Evolutionary conservation across 306 rosid species (phyloP).

Genomic region (Acacia acuminata): DNA sequence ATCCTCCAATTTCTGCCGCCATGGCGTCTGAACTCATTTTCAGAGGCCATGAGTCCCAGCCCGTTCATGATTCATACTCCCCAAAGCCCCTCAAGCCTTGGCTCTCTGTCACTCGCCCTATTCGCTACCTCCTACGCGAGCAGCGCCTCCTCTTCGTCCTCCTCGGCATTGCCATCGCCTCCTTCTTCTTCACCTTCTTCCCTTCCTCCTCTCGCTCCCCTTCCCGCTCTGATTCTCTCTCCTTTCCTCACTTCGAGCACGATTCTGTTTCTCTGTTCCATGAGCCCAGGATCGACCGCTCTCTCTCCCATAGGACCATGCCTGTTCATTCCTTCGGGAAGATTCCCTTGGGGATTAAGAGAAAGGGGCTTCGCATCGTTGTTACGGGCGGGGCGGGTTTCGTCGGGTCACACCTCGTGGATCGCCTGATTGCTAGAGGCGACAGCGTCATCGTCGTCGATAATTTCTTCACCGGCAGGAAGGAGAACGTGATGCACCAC

Average conservation of each 20-base stretch:
- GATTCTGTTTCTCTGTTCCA: slow-evolving; percentile 29
- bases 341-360: slow-evolving; percentile 59
- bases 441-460: slow-evolving; percentile 80
- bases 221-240: slow-evolving; percentile 25
- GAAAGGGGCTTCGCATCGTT: slow-evolving; percentile 71
- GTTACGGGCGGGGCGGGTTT: slow-evolving; percentile 79
- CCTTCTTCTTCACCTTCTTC: slow-evolving; percentile 44
- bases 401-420: slow-evolving; percentile 74
- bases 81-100: slow-evolving; percentile 65
- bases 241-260: slow-evolving; percentile 15
- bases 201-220: slow-evolving; percentile 34
- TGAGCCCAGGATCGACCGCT: slow-evolving; percentile 40
- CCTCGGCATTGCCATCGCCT: slow-evolving; percentile 70
- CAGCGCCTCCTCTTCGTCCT: slow-evolving; percentile 63
- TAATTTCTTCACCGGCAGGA: slow-evolving; percentile 73
- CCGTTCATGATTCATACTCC: slow-evolving; percentile 45
- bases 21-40: slow-evolving; percentile 55
- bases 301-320: slow-evolving; percentile 12
- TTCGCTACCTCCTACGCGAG: slow-evolving; percentile 65
- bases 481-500: slow-evolving; percentile 78
- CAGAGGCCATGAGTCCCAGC: slow-evolving; percentile 66
- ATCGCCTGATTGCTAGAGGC: slow-evolving; percentile 69
- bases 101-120: slow-evolving; percentile 55
- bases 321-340: slow-evolving; percentile 53
- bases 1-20: background rate